These are phyloP conservation scores for Leccinum longicurvipes DNA, from an alignment of 768 basidiomycete genomes.

Conservation along the genomic window DNA sequence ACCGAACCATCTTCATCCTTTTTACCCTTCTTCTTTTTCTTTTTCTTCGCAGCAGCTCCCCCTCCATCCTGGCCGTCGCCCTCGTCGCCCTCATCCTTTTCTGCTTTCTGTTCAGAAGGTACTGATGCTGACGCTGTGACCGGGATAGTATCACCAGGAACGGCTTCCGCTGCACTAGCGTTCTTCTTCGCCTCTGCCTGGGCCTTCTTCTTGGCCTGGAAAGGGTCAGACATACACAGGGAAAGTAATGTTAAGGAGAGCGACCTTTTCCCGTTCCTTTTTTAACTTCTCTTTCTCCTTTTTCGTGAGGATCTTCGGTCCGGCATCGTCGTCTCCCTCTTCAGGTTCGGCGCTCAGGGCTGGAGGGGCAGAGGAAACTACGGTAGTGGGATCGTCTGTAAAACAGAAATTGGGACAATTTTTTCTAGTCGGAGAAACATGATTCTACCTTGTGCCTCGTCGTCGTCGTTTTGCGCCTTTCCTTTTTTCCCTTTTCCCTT, in stretches of 20 bases:
- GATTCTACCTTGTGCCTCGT: constrained; percentile 10
- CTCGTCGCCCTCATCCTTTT: constrained; percentile 59
- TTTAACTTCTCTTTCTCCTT: constrained; percentile 97
- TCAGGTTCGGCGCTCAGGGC: constrained; percentile 29
- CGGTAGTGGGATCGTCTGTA: constrained; percentile 23
- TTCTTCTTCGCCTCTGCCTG: constrained; percentile 84
- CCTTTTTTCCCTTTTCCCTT: constrained; percentile 21
- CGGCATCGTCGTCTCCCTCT: constrained; percentile 44
- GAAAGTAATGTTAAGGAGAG: constrained; percentile 5
- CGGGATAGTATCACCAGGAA: constrained; percentile 26
- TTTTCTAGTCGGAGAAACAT: background rate
- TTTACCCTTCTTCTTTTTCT: constrained; percentile 80
- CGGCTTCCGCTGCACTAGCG: constrained; percentile 30
- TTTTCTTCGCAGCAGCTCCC: constrained; percentile 60
- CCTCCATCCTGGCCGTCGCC: constrained; percentile 60
- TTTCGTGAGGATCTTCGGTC: constrained; percentile 75
- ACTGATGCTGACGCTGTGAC: constrained; percentile 14
- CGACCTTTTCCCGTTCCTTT: constrained; percentile 94
- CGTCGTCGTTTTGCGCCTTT: constrained; percentile 17
- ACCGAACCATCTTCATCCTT: constrained; percentile 70
- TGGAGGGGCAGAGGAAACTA: constrained; percentile 28
- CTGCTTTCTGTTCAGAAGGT: constrained; percentile 30
- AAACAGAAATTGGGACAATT: background rate
- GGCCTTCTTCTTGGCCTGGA: constrained; percentile 72
- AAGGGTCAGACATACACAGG: constrained; percentile 9